Base-by-base conservation (phyloP, 768 basidiomycete species). In the Coprinopsis cinerea region DNA sequence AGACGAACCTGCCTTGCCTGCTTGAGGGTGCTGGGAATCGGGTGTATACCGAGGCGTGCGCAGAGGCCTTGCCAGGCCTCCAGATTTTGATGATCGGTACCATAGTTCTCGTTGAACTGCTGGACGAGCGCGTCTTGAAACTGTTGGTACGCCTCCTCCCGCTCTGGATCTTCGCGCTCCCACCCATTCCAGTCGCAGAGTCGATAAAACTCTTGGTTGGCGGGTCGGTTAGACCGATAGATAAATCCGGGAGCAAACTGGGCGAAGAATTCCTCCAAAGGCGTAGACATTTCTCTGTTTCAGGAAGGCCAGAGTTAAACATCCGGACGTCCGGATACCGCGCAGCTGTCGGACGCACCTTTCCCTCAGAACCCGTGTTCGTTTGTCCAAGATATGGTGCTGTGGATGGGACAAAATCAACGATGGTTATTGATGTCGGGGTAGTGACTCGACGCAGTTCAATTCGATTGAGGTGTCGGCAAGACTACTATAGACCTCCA, bases 81-180 rank as follows among this genome's bases (percentile, higher is more conserved):
- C 10, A 70, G 48, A 41, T 58, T 58, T 15, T 64, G 37, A 2
- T 53, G 62, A 23, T 72, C 61, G 2, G 55, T 66, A 1, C 70
- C 70, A 41, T 64, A 74, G 1, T 44, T 61, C 1, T 11, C 14
- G 35, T 67, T 69, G 61, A 73, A 74, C 18, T 65, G 59, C 30
- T 48, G 4, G 0, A 63, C 64, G 17, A 73, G 34, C 0, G 64
- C 71, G 35, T 59, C 51, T 20, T 63, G 50, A 52, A 67, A 68
- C 0, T 7, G 42, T 0, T 60, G 11, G 17, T 55, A 52, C 1
- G 64, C 64, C 0, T 37, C 30, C 1, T 61, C 24, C 1, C 43
- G 36, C 2, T 48, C 53, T 1, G 47, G 18, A 7, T 50, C 36
- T 0, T 55, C 36, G 6, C 26, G 18, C 0, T 36, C 25, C 65